Conservation (phyloP, 2,329 filamentous ascomycete genomes). For the Xylariomycetidae sp. region DNA sequence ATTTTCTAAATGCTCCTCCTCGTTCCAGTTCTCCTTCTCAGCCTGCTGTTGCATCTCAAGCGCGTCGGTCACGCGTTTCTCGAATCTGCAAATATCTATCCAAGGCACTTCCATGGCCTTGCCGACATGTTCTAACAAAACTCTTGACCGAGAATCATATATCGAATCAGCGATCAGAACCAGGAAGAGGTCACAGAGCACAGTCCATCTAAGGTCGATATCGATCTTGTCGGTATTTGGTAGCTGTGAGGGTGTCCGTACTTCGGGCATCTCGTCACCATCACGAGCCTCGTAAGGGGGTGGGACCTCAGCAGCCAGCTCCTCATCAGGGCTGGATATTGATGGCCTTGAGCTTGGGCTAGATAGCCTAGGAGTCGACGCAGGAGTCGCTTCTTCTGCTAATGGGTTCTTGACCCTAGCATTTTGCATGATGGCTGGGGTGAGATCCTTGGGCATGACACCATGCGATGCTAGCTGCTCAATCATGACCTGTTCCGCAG, state of each 20-base stretch:
- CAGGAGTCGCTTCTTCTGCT: slow-evolving; percentile 37
- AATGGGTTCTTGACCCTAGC: slow-evolving; percentile 89
- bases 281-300: slow-evolving; percentile 60
- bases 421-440: slow-evolving; percentile 84
- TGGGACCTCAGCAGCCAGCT: slow-evolving; percentile 45
- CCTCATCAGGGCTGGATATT: slow-evolving; percentile 31
- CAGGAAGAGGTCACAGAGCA: slow-evolving; percentile 91
- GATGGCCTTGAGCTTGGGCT: slow-evolving; percentile 24
- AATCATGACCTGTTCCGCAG: slow-evolving; percentile 95
- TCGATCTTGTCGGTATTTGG: slow-evolving; percentile 80
- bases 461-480: slow-evolving; percentile 93
- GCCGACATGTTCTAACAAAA: slow-evolving; percentile 78
- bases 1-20: slow-evolving; percentile 86
- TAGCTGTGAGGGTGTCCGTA: slow-evolving; percentile 78
- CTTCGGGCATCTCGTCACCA: slow-evolving; percentile 69
- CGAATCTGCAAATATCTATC: slow-evolving; percentile 93
- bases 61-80: slow-evolving; percentile 94
- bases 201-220: slow-evolving; percentile 94
- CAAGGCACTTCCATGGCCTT: slow-evolving; percentile 75
- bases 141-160: slow-evolving; percentile 85
- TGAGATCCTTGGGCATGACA: slow-evolving; percentile 78
- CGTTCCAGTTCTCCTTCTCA: slow-evolving; percentile 96
- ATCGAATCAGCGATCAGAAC: slow-evolving; percentile 93
- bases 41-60: slow-evolving; percentile 96
- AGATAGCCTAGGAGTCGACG: slow-evolving; percentile 18